Evolutionary conservation across 176 grass and related monocot genomes (phyloP).

Genomic region (Elymus sibiricus): DNA sequence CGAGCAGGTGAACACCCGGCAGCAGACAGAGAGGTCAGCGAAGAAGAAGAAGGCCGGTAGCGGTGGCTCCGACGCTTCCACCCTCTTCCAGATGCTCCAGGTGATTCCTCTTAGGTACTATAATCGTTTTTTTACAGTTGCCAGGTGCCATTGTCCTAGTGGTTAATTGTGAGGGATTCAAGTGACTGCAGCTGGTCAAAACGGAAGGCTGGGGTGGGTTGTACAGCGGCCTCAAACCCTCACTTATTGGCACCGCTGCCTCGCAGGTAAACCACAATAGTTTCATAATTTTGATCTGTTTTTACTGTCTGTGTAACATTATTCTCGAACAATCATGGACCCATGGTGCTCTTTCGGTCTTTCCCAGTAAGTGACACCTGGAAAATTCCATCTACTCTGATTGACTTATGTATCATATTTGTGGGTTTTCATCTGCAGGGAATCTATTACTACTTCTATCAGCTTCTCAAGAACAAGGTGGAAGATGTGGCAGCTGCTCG

Average conservation of each 20-base stretch:
- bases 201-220: slow-evolving; percentile 88
- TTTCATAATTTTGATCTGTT: neutral
- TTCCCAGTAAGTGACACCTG: neutral
- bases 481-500: slow-evolving; percentile 60
- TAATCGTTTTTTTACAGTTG: neutral
- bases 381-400: neutral
- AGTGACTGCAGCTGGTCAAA: slow-evolving; percentile 61
- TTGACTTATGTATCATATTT: neutral
- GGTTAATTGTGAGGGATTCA: neutral
- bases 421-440: slow-evolving; percentile 44
- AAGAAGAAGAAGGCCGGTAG: slow-evolving; percentile 48
- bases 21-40: slow-evolving; percentile 89
- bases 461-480: slow-evolving; percentile 88
- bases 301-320: neutral
- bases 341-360: neutral
- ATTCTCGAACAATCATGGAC: neutral
- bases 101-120: slow-evolving; percentile 33
- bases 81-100: slow-evolving; percentile 80
- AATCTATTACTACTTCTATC: slow-evolving; percentile 99
- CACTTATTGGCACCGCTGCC: slow-evolving; percentile 83
- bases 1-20: slow-evolving; percentile 85
- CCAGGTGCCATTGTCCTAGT: neutral
- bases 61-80: slow-evolving; percentile 9
- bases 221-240: slow-evolving; percentile 94
- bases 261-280: slow-evolving; percentile 58